A percentile compares a stretch with the other conserved stretches of the same genome.
These are phyloP conservation scores for Agaricales sp. DNA, from an alignment of 1,284 basidiomycete genomes.

Conservation along the genomic window DNA sequence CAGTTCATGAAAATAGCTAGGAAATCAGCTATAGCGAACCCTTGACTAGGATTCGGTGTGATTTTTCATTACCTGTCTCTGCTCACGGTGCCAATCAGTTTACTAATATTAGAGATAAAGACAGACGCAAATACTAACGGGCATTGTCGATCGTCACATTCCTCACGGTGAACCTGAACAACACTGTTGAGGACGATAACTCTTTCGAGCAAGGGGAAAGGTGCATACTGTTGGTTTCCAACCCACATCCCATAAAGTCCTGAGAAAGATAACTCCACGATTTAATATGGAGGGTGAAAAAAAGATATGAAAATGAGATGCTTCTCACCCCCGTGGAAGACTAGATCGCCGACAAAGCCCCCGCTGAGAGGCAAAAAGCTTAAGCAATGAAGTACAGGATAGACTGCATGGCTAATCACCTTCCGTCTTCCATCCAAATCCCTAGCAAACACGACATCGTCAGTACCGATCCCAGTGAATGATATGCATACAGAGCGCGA, in stretches of 20 bases:
- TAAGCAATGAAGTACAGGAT: background rate
- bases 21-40: background rate
- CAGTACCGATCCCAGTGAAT: too few species aligned
- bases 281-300: too few species aligned
- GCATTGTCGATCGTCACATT: background rate
- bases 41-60: background rate
- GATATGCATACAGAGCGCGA: too few species aligned
- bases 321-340: conserved; percentile 46
- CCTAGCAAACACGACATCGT: background rate
- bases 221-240: conserved; percentile 54
- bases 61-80: background rate
- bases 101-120: too few species aligned
- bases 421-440: conserved; percentile 67
- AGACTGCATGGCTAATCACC: conserved; percentile 14
- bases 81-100: too few species aligned
- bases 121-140: background rate
- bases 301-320: background rate
- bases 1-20: conserved; percentile 24
- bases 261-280: background rate
- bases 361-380: conserved; percentile 30
- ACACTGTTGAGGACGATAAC: background rate
- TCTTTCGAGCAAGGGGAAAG: too few species aligned
- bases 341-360: conserved; percentile 62
- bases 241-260: conserved; percentile 44
- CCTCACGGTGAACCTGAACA: background rate